Conservation (phyloP, 108 stramenopile species). For the Cyclotella cryptica region DNA sequence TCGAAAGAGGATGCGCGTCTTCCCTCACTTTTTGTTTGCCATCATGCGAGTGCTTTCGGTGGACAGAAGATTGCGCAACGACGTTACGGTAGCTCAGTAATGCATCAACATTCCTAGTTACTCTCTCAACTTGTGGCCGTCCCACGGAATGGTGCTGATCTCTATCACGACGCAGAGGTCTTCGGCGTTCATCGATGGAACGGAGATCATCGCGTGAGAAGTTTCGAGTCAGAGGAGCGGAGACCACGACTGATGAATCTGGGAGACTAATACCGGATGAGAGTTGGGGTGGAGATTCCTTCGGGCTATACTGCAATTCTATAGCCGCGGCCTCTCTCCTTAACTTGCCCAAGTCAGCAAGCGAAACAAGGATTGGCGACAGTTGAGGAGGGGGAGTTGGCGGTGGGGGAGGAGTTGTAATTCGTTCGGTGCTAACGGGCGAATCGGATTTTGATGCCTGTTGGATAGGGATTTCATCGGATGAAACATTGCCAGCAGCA, state of each 20-base stretch:
- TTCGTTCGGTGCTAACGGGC: conserved; percentile 22
- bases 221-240: conserved; percentile 35
- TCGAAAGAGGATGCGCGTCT: conserved; percentile 6
- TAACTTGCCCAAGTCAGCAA: conserved; percentile 71
- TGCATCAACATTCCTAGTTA: conserved; percentile 35
- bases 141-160: conserved; percentile 40
- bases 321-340: conserved; percentile 23
- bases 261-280: conserved; percentile 46
- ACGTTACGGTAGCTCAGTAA: conserved; percentile 56
- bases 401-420: conserved; percentile 66
- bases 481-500: background rate
- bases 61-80: conserved; percentile 39
- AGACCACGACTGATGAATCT: conserved; percentile 36
- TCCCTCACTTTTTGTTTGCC: conserved; percentile 47
- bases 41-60: conserved; percentile 39
- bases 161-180: conserved; percentile 25
- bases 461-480: background rate
- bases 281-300: background rate
- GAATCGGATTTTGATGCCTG: conserved; percentile 14
- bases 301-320: conserved; percentile 20
- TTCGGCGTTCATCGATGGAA: conserved; percentile 35
- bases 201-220: conserved; percentile 71
- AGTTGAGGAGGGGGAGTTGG: conserved; percentile 75
- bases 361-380: conserved; percentile 74
- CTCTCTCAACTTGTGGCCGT: conserved; percentile 21